Evolutionary conservation across 1,284 basidiomycete genomes (phyloP).

Genomic region (Rhodotorula sp.): DNA sequence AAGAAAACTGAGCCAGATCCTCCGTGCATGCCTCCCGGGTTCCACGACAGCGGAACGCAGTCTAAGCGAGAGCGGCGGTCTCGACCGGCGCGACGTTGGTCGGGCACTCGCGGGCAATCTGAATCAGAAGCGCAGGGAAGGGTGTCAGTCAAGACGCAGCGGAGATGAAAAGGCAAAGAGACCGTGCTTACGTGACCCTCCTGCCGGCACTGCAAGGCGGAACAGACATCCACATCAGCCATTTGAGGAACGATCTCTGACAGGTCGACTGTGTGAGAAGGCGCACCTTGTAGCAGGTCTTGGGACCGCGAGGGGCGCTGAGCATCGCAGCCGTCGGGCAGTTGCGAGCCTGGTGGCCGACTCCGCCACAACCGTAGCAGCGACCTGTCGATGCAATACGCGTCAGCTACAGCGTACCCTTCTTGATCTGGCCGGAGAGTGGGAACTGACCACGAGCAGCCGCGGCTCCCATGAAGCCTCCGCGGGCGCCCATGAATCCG

Average conservation of each 20-base stretch:
- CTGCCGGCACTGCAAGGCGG: slow-evolving; percentile 60
- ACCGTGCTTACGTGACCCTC: slow-evolving; percentile 62
- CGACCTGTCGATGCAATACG: slow-evolving; percentile 55
- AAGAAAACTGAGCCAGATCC: too few relatives aligned
- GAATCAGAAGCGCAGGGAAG: background rate
- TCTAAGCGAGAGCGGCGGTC: slow-evolving; percentile 20
- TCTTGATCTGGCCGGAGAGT: too few relatives aligned
- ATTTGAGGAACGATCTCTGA: background rate
- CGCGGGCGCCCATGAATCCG: slow-evolving; percentile 29
- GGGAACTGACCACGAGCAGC: background rate
- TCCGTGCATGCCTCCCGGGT: too few relatives aligned
- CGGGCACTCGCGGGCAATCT: slow-evolving; percentile 52
- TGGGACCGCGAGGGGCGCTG: slow-evolving; percentile 61
- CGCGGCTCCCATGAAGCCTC: slow-evolving; percentile 45
- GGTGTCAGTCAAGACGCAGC: accelerated
- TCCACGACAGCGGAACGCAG: background rate
- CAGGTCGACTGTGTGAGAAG: background rate
- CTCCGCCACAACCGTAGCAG: slow-evolving; percentile 66
- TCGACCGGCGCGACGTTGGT: slow-evolving; percentile 20
- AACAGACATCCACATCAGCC: background rate
- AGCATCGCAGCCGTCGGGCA: slow-evolving; percentile 65
- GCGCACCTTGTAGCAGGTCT: slow-evolving; percentile 64
- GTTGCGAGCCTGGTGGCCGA: slow-evolving; percentile 50
- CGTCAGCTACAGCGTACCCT: background rate
- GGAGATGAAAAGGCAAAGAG: background rate